A percentile compares a stretch with the other conserved stretches of the same genome.
phyloP scores from a whole-genome alignment of 805 yeast genomes.

The Yamadazyma laniorum region DNA sequence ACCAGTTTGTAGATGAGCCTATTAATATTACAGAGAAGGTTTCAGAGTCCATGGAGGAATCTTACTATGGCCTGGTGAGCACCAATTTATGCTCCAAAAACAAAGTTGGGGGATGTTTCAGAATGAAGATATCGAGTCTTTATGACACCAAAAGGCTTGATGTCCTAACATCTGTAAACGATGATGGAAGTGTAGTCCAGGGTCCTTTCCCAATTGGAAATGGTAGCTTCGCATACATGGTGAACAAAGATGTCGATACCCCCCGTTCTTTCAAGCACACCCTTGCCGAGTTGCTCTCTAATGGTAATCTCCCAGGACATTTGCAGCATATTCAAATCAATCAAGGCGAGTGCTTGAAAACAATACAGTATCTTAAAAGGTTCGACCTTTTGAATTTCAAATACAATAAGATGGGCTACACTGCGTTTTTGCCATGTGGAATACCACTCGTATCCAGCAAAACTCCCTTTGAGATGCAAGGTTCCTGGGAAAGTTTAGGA shows the following conservation, averaged over 20 bases:
- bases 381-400: constrained; percentile 52
- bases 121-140: constrained; percentile 33
- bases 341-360: constrained; percentile 53
- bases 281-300: constrained; percentile 47
- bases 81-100: constrained; percentile 58
- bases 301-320: constrained; percentile 27
- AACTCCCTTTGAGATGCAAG: constrained; percentile 3
- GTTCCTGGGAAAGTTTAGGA: constrained; percentile 58
- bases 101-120: constrained; percentile 58
- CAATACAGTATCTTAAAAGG: constrained; percentile 55
- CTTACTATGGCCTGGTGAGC: constrained; percentile 37
- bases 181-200: constrained; percentile 46
- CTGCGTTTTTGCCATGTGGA: constrained; percentile 76
- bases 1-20: constrained; percentile 59
- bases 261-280: constrained; percentile 68
- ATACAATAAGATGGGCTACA: constrained; percentile 60
- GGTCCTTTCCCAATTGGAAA: constrained; percentile 54
- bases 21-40: constrained; percentile 28
- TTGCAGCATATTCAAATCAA: constrained; percentile 32
- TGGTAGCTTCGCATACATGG: constrained; percentile 58
- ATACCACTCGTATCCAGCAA: constrained; percentile 7
- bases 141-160: constrained; percentile 3
- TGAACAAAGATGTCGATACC: constrained; percentile 56
- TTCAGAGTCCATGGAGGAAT: not conserved
- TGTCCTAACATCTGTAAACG: constrained; percentile 46